phyloP scores from a whole-genome alignment of 192 early-diverging fungal genomes.

The Gamsiella multidivaricata region DNA sequence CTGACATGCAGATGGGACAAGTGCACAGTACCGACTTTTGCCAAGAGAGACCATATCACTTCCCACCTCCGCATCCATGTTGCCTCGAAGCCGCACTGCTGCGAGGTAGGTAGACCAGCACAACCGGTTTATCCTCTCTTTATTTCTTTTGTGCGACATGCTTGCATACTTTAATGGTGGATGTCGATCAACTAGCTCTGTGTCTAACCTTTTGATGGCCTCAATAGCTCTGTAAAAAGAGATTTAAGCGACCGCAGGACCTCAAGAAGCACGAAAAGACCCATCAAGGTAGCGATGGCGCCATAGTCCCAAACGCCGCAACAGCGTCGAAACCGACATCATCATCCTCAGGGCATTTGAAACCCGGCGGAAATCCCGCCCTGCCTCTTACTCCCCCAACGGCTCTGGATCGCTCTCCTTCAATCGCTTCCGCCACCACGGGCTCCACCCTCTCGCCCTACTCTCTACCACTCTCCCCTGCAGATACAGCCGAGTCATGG shows the following conservation, averaged over 20 bases:
- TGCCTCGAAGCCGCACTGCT: constrained; percentile 89
- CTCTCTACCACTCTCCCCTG: constrained; percentile 36
- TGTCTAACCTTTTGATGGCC: background rate
- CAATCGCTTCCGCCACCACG: constrained; percentile 17
- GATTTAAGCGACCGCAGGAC: constrained; percentile 96
- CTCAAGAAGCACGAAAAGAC: constrained; percentile 93
- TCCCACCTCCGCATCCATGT: constrained; percentile 96
- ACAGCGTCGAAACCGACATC: constrained; percentile 1
- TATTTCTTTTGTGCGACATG: background rate
- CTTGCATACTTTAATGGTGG: too few species aligned
- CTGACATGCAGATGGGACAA: constrained; percentile 90
- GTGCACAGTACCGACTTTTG: constrained; percentile 72
- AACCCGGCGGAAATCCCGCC: constrained; percentile 2
- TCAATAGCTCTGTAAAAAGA: constrained; percentile 74
- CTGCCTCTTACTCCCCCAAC: constrained; percentile 33
- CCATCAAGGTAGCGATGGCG: constrained; percentile 68
- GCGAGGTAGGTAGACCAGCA: constrained; percentile 61
- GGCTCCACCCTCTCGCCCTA: constrained; percentile 31
- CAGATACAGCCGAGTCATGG: constrained; percentile 45
- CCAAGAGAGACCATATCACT: constrained; percentile 98
- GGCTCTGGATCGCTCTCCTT: constrained; percentile 37
- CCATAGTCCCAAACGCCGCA: too few species aligned
- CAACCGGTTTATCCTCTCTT: background rate
- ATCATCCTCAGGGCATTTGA: constrained; percentile 31
- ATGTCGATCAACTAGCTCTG: too few species aligned